A percentile compares a stretch with the other conserved stretches of the same genome.
phyloP scores from a whole-genome alignment of 495 filamentous ascomycete genomes.

The Usnea hakonensis region DNA sequence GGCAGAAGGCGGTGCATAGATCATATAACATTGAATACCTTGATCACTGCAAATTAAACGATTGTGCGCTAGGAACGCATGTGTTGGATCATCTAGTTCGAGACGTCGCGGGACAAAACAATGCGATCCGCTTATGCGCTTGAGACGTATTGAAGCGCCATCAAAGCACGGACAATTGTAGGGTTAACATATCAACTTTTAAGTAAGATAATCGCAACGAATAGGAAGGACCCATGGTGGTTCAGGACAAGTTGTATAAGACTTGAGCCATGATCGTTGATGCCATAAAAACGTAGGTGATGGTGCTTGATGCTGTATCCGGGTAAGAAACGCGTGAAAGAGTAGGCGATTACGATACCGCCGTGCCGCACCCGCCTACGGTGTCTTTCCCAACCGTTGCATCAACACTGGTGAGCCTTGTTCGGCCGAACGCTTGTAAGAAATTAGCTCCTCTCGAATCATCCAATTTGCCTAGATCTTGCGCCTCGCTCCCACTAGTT shows the following conservation, averaged over 20 bases:
- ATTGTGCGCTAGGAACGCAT: neutral
- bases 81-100: neutral
- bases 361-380: neutral
- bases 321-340: neutral
- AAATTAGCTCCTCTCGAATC: conserved; percentile 20
- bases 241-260: no score
- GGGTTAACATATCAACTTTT: neutral
- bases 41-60: neutral
- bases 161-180: neutral
- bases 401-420: conserved; percentile 19
- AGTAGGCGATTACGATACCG: no score
- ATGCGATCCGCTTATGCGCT: neutral
- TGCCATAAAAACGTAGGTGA: neutral
- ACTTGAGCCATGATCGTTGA: neutral
- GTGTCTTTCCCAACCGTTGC: conserved; percentile 13
- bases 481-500: conserved; percentile 22
- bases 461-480: conserved; percentile 24
- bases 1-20: neutral
- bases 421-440: conserved; percentile 19
- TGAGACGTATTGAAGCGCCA: neutral
- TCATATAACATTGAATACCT: neutral
- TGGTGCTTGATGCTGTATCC: neutral
- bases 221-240: no score
- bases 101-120: neutral
- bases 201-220: no score